Evolutionary conservation across 2,329 filamentous ascomycete genomes (phyloP).

Genomic region (Westerdykella ornata): DNA sequence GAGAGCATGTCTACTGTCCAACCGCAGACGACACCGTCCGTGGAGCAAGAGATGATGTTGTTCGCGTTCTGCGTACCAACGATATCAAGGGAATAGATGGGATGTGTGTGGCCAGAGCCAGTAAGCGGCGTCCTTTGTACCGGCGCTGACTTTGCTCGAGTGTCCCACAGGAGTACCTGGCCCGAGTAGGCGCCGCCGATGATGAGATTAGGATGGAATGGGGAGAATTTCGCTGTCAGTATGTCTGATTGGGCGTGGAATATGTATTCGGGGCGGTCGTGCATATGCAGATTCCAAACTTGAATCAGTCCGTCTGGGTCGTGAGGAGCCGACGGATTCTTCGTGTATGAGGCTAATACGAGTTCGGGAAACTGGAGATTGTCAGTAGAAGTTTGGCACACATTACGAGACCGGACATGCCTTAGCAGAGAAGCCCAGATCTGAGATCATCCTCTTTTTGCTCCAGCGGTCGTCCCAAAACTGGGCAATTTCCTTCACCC

Average conservation of each 20-base stretch:
- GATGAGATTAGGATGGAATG: constrained; percentile 93
- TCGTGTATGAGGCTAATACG: constrained; percentile 90
- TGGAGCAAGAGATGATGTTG: constrained; percentile 95
- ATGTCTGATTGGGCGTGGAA: constrained; percentile 97
- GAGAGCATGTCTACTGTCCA: constrained; percentile 98
- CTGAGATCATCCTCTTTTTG: constrained; percentile 94
- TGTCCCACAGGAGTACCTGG: constrained; percentile 96
- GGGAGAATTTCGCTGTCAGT: constrained; percentile 93
- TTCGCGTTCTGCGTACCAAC: constrained; percentile 98
- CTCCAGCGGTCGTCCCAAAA: constrained; percentile 96
- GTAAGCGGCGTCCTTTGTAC: constrained; percentile 95
- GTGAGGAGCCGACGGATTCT: constrained; percentile 89
- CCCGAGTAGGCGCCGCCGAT: constrained; percentile 94
- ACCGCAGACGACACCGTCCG: constrained; percentile 90
- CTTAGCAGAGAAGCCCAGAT: constrained; percentile 91
- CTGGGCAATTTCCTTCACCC: constrained; percentile 80
- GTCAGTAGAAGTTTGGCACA: constrained; percentile 12
- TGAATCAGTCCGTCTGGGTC: constrained; percentile 90
- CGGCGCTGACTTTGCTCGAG: constrained; percentile 70
- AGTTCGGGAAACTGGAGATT: constrained; percentile 68
- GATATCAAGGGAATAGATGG: constrained; percentile 90
- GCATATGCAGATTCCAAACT: constrained; percentile 94
- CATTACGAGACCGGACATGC: constrained; percentile 32
- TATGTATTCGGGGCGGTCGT: constrained; percentile 89
- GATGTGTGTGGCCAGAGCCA: constrained; percentile 90